phyloP scores from a whole-genome alignment of 768 basidiomycete species.

The Suillus clintonianus region DNA sequence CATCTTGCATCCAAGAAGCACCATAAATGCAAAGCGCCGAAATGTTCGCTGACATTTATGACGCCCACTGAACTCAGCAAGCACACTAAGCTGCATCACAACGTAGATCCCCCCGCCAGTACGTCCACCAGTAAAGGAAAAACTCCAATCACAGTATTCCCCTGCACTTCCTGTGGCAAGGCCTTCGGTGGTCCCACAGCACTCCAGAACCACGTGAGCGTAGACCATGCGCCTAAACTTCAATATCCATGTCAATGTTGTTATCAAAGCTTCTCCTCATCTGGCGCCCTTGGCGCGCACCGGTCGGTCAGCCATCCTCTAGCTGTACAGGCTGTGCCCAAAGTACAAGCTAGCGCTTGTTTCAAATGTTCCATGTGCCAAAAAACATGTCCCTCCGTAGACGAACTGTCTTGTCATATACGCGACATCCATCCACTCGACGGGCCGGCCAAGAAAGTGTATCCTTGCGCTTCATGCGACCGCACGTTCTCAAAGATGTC shows the following conservation, averaged over 20 bases:
- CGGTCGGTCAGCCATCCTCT: background rate
- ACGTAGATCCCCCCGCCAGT: background rate
- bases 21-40: background rate
- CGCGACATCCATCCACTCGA: background rate
- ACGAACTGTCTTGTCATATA: background rate
- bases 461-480: slow-evolving; percentile 17
- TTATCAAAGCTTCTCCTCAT: background rate
- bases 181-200: background rate
- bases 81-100: background rate
- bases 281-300: background rate
- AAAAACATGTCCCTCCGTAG: background rate
- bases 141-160: background rate
- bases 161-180: background rate
- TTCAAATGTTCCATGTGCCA: background rate
- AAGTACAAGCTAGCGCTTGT: background rate
- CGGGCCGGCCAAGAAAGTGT: background rate
- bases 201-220: slow-evolving; percentile 1
- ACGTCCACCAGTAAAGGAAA: background rate
- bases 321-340: background rate
- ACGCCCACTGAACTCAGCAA: slow-evolving; percentile 2
- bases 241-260: slow-evolving; percentile 3
- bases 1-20: slow-evolving; percentile 5
- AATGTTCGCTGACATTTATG: slow-evolving; percentile 1
- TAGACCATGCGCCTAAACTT: background rate
- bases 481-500: slow-evolving; percentile 19